These are phyloP conservation scores for Pterocarpus santalinus DNA, from an alignment of 306 rosid species.

Conservation along the genomic window DNA sequence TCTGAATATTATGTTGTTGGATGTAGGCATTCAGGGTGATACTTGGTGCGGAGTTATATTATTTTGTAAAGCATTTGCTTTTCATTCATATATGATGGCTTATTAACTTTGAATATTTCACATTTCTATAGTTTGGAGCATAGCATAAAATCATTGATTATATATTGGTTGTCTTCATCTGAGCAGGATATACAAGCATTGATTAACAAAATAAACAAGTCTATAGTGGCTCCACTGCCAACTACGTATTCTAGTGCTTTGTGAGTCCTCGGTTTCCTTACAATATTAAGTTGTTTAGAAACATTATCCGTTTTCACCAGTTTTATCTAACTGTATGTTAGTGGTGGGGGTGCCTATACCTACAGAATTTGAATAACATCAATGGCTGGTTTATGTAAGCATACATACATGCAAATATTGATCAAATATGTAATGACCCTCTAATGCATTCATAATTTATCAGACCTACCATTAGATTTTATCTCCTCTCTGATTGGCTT, in stretches of 20 bases:
- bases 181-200: constrained; percentile 95
- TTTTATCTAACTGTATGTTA: constrained; percentile 12
- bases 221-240: constrained; percentile 96
- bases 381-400: constrained; percentile 7
- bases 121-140: constrained; percentile 19
- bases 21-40: not conserved
- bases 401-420: constrained; percentile 14
- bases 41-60: constrained; percentile 15
- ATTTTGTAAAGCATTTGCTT: constrained; percentile 35
- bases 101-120: constrained; percentile 18
- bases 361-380: constrained; percentile 30
- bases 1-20: not conserved
- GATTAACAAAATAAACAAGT: constrained; percentile 91
- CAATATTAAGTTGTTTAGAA: constrained; percentile 29
- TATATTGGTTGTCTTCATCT: constrained; percentile 38
- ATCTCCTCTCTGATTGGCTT: constrained; percentile 1
- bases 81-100: constrained; percentile 25
- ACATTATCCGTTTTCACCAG: not conserved
- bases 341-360: not conserved
- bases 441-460: constrained; percentile 13
- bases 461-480: constrained; percentile 6
- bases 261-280: constrained; percentile 62
- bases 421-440: constrained; percentile 28
- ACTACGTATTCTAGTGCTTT: constrained; percentile 87
- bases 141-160: constrained; percentile 9